Conservation (phyloP, 2,329 filamentous ascomycete species). For the Trichoderma asperellum region DNA sequence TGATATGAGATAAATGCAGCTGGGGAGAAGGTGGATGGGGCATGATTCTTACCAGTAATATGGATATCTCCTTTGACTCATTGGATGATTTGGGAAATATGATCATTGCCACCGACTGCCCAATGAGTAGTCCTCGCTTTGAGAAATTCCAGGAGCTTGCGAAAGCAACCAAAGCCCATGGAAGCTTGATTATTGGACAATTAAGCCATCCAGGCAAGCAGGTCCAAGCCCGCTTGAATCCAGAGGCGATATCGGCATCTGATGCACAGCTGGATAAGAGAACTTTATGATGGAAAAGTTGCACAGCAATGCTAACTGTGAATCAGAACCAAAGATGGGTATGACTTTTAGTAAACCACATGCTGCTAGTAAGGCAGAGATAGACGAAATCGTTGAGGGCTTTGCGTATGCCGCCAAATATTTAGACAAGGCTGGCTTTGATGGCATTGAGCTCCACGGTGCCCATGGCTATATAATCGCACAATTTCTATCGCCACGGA, state of each 20-base stretch:
- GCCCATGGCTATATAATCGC: slow-evolving; percentile 59
- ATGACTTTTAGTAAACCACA: slow-evolving; percentile 30
- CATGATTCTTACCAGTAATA: neutral
- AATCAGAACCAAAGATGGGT: neutral
- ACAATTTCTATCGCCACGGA: slow-evolving; percentile 55
- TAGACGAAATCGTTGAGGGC: slow-evolving; percentile 58
- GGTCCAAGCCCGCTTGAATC: slow-evolving; percentile 41
- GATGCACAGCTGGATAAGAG: neutral
- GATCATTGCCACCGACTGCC: slow-evolving; percentile 40
- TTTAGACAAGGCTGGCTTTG: slow-evolving; percentile 63
- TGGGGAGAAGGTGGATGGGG: slow-evolving; percentile 45
- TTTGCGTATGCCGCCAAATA: slow-evolving; percentile 66
- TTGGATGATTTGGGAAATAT: neutral
- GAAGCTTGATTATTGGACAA: slow-evolving; percentile 63
- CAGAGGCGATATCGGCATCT: neutral
- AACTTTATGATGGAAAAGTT: neutral
- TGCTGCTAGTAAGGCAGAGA: slow-evolving; percentile 57
- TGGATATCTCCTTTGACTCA: neutral
- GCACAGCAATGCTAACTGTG: neutral
- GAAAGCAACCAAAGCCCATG: slow-evolving; percentile 57
- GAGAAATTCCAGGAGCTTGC: slow-evolving; percentile 63
- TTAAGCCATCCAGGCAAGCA: slow-evolving; percentile 61
- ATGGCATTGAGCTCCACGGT: slow-evolving; percentile 57
- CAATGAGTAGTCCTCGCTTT: slow-evolving; percentile 60
- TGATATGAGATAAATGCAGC: neutral